Base-by-base conservation (phyloP, 208 protist species). In the Acanthamoeba lugdunensis region DNA sequence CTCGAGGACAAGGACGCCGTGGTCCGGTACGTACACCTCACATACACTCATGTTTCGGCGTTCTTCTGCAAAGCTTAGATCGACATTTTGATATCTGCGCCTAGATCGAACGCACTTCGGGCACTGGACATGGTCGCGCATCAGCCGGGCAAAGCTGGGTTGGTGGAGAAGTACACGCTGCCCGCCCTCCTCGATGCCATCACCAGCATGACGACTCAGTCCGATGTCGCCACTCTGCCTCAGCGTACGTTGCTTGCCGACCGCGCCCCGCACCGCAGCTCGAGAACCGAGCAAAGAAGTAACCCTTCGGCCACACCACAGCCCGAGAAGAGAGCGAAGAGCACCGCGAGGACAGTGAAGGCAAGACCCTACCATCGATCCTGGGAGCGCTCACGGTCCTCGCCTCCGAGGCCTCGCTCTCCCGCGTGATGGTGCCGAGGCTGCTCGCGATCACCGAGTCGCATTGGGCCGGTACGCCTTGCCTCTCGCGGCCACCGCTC, bases 371-470 rank as follows among this genome's bases (percentile, higher is more conserved):
- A 33, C 25, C 85, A 4, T 6, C 79, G 25, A 28, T 91, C 16
- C 61, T 91, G 16, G 61, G 63, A 3, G 85, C 85, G 37, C 63
- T 91, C 25, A 41, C 61, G 33, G 54, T 75, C 25, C 48, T 91
- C 25, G 85, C 85, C 37, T 91, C 85, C 23, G 63, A 91, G 37
- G 58, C 85, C 48, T 52, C 52, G 3, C 54, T 91, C 23, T 91
- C 58, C 63, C 85, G 48, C 18, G 61, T 50, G 14, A 11, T 91
- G n/a, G 61, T 91, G 13, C 85, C 85, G 23, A 69, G 65, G 23
- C 85, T 91, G 7, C 54, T 91, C 14, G 33, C 71, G n/a, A 28
- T 91, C 25, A 58, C 85, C 61, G 61, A 75, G 21, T 50, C 54
- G 50, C 79, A 63, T 23, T 87, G 79, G 79, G 50, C 48, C 52